phyloP scores from a whole-genome alignment of 2,329 filamentous ascomycete species.

The Calonectria pauciramosa region DNA sequence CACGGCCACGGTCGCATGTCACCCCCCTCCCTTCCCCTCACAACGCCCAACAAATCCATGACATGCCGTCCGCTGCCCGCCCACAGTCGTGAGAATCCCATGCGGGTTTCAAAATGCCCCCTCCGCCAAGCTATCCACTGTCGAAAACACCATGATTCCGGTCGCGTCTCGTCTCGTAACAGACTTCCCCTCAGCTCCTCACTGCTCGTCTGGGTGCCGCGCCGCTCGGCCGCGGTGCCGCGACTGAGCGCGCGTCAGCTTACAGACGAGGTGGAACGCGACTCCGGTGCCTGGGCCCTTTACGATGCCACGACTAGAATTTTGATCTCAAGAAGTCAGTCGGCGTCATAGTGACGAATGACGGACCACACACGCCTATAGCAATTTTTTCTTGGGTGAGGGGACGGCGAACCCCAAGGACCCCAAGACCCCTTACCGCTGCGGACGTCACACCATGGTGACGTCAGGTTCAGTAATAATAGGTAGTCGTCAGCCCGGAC shows the following conservation, averaged over 20 bases:
- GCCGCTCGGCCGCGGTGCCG: constrained; percentile 14
- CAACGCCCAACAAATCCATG: constrained; percentile 2
- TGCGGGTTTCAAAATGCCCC: constrained; percentile 12
- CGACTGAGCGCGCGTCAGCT: constrained; percentile 23
- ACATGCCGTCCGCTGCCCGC: neutral
- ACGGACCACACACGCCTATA: constrained; percentile 29
- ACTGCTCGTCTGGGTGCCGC: neutral
- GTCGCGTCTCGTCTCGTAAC: neutral
- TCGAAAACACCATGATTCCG: constrained; percentile 1
- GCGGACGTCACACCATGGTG: constrained; percentile 43
- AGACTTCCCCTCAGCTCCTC: neutral
- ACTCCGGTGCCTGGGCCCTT: constrained; percentile 46
- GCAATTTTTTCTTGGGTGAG: constrained; percentile 9
- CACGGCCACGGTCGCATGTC: constrained; percentile 14
- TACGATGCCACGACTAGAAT: constrained; percentile 42
- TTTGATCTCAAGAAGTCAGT: constrained; percentile 45
- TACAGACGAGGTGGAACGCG: constrained; percentile 26
- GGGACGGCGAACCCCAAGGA: constrained; percentile 22
- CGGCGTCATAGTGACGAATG: constrained; percentile 45
- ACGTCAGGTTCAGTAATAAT: constrained; percentile 41
- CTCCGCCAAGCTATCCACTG: neutral
- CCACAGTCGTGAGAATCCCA: constrained; percentile 13
- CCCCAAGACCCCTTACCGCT: constrained; percentile 37
- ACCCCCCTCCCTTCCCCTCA: constrained; percentile 14
- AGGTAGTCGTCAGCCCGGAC: constrained; percentile 31